Base-by-base conservation (phyloP, 768 basidiomycete genomes). In the Mycena galopus region DNA sequence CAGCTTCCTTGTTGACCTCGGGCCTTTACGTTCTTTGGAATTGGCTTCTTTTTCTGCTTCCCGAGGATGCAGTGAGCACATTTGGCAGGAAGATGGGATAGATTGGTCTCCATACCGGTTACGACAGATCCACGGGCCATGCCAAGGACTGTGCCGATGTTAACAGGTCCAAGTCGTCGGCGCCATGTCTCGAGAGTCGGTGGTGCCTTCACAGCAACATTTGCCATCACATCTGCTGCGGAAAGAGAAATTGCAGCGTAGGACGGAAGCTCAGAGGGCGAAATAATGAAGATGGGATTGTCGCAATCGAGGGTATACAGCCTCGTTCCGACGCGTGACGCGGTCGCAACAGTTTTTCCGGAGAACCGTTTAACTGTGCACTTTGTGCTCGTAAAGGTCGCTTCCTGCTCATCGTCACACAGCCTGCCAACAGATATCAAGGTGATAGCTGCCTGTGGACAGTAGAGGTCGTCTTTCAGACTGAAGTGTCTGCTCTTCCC, bases 31-130 rank as follows among this genome's bases (percentile, higher is more conserved):
- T 47, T 53, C 51, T 32, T 64, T 64, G 12, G 62, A 51, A 64
- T 19, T 3, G 62, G 62, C 23, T 64, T 64, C 30, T 64, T 64
- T 51, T 64, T 64, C 62, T 64, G 62, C 16, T 64, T 64, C 6
- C 62, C n/a, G 32, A 64, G 62, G 30, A 64, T 64, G 62, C 62
- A 64, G 50, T 53, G 30, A 64, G 62, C 62, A 21, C 62, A 64
- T 64, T 35, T 64, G 32, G 63, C 16, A 3, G 50, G 63, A 4
- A 53, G 27, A 35, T 64, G 51, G 32, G 63, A 65, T 25, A 63
- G 25, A 32, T 42, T 19, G 42, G 42, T 19, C 9, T 42, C 60
- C 39, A 61, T 61, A 61, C 61, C 61, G n/a, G 61, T 63, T 4
- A 65, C 51, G 23, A 51, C 16, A 19, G 23, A 23, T 29, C 63